Evolutionary conservation across 306 rosid species (phyloP), one percentile per base, ranked within the genome.

Genomic region (Rubus parviflorus): DNA sequence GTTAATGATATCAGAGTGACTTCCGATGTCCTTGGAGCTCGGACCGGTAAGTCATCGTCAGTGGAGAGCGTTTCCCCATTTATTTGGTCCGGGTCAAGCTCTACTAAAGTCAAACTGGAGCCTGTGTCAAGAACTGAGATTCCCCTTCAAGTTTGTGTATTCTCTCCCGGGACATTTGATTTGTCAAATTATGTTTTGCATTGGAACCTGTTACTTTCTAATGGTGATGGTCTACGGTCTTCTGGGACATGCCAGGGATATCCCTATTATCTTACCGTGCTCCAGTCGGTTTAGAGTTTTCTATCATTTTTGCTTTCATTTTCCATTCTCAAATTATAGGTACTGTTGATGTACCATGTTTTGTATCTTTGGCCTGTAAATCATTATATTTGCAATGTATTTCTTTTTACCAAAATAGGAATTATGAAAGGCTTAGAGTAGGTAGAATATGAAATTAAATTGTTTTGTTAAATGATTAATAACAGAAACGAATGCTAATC

Each of bases 21-120:
- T 30, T 81, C 97, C 54, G 92, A 81, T 61, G 85, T 68, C 77
- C 23, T 13, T 17, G 93, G 86, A 75, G 42, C 79, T 65, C 87
- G 69, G 77, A 62, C 75, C 5, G 85, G 70, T 56, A 88, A 85
- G 80, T 80, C 90, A 47, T 47, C 64, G 8, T 77, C 89, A 2
- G 64, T 88, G 30, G 90, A 86, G 40, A 83, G 91, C 73, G 96
- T 85, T 35, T 52, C 92, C 67, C 87, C 96, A 0, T 89, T 83
- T 80, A 83, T 95, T 70, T 95, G 99, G 99, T 88, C 97, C 2
- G 97, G 96, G 66, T 83, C 97, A 23, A 90, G 97, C 85, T 90
- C 98, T 19, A 89, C 94, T 57, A 82, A 69, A 79, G 77, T 88
- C 61, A 83, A 81, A 75, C 82, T 95, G 54, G 87, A 89, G 76